Base-by-base conservation (phyloP, 768 basidiomycete species). In the Termitomyces heimii region DNA sequence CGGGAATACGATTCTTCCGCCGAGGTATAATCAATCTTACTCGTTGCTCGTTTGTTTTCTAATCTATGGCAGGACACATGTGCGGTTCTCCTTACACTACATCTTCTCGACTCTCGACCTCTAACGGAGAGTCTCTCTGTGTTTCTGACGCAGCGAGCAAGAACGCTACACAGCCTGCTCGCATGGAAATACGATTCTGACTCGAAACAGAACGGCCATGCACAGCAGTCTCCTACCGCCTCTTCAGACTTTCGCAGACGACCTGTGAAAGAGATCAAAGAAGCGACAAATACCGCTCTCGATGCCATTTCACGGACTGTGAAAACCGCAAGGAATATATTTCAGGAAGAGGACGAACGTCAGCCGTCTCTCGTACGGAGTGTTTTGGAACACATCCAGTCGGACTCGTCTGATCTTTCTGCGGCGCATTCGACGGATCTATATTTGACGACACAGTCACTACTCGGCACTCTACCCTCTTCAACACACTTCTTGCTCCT, bases 71-170 rank as follows among this genome's bases (percentile, higher is more conserved):
- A 94, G 90, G 84, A 84, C 56, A 79, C 80, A 1, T 91, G 92
- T 61, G 85, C 92, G 3, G 86, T 86, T 4, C 77, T 96, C 10
- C 75, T 95, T 10, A 87, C 90, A 0, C 80, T 98, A 43, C 87
- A 95, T 68, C 78, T 97, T n/a, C 80, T 98, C 28, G 94, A 97
- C 65, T 92, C 92, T 6, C 78, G 86, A 46, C 89, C 94, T 6
- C 73, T 95, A 9, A 68, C 75, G 22, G 92, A 94, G 49, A 85
- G 89, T 0, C 73, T 95, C 31, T 72, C 78, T 5, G 79, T 87
- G 4, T 82, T 91, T 56, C 80, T 97, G 4, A 69, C 77, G 0
- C 93, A 97, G 67, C 81, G 90, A 8, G 76, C 80, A 26, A 84
- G 82, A 67, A 78, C 82, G 3, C 69, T 91, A 5, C 76, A 82